Evolutionary conservation across 31 red algal species (phyloP).

Genomic region (Odonthalia washingtoniensis): DNA sequence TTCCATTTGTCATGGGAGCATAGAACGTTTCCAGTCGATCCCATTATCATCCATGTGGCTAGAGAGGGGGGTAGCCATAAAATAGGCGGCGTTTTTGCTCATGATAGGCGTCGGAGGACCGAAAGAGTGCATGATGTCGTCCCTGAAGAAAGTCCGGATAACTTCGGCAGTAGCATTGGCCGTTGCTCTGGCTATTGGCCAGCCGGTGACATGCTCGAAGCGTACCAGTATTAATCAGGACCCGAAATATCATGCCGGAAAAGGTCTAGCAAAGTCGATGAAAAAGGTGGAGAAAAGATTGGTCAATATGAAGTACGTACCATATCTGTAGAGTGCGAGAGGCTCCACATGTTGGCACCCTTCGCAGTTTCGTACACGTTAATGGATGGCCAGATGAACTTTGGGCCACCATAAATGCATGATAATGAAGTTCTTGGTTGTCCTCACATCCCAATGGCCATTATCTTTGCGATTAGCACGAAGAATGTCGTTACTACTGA

Average conservation of each 20-base stretch:
- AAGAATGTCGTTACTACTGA: not conserved
- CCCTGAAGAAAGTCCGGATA: constrained; percentile 13
- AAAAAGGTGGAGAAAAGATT: constrained; percentile 37
- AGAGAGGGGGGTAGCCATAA: not conserved
- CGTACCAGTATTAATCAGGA: constrained; percentile 1
- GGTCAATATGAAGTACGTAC: constrained; percentile 11
- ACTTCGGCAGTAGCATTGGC: constrained; percentile 1
- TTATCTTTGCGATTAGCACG: constrained; percentile 8
- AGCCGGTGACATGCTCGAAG: constrained; percentile 13
- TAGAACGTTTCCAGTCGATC: constrained; percentile 32
- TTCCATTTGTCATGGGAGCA: too few species aligned
- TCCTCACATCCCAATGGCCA: constrained; percentile 21
- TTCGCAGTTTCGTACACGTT: not conserved
- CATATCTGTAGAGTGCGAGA: too few species aligned
- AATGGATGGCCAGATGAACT: not conserved
- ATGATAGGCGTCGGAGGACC: constrained; percentile 14
- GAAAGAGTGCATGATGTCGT: constrained; percentile 22
- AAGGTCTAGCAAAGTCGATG: constrained; percentile 43
- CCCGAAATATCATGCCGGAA: not conserved
- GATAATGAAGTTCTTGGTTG: constrained; percentile 1
- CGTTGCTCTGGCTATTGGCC: not conserved
- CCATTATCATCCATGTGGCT: constrained; percentile 12
- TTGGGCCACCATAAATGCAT: constrained; percentile 12
- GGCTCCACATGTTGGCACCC: not conserved
- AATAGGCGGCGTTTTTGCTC: constrained; percentile 30